Conservation (phyloP, 2,329 filamentous ascomycete species). For the Penicillium glabrum region DNA sequence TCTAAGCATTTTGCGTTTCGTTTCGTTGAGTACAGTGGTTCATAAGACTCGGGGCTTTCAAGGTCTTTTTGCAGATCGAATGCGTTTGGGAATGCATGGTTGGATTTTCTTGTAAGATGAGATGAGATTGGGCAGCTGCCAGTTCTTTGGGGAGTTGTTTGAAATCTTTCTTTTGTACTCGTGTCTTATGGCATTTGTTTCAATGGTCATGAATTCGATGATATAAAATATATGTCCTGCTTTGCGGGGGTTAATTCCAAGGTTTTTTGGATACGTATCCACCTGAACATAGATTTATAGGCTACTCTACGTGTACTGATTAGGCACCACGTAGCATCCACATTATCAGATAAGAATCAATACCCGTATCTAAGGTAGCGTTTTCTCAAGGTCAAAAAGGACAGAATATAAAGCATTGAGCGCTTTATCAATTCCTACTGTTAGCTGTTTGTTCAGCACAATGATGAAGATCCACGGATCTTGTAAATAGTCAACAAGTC, state of each 20-base stretch:
- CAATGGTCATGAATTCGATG: slow-evolving; percentile 28
- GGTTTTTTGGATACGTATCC: background rate
- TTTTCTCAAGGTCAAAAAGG: no score
- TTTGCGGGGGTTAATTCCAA: background rate
- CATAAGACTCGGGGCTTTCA: background rate
- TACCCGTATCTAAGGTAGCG: no score
- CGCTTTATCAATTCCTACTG: no score
- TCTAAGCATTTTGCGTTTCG: slow-evolving; percentile 42
- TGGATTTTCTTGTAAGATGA: slow-evolving; percentile 1
- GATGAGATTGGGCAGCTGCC: background rate
- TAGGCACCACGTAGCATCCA: no score
- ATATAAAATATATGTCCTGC: slow-evolving; percentile 23
- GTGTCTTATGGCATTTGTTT: slow-evolving; percentile 25
- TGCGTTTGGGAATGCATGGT: slow-evolving; percentile 2
- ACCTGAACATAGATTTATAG: background rate
- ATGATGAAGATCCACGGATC: no score
- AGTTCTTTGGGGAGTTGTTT: slow-evolving; percentile 5
- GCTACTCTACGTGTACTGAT: background rate
- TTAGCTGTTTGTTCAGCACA: no score
- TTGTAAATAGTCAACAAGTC: no score
- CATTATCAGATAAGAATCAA: no score
- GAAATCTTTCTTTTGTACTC: slow-evolving; percentile 8
- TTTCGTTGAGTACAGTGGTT: background rate
- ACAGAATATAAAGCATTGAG: no score
- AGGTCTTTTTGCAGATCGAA: background rate